Evolutionary conservation across 805 yeast species (phyloP).

Genomic region (Sungouiozyma ichnusensis): DNA sequence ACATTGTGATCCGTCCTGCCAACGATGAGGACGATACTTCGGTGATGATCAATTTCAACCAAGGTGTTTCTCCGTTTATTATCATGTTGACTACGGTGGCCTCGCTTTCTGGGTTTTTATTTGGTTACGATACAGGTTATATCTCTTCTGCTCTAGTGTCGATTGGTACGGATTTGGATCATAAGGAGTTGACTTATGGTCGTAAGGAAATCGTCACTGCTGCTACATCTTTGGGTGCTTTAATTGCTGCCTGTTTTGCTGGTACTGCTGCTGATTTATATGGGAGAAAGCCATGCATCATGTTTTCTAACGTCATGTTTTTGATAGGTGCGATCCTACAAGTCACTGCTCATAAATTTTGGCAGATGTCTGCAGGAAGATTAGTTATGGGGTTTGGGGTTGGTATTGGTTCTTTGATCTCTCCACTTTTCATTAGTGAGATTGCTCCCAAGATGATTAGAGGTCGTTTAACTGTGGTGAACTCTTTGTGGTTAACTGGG

Average conservation of each 20-base stretch:
- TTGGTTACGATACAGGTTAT: slow-evolving; percentile 96
- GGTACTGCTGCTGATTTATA: slow-evolving; percentile 73
- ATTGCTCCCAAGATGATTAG: slow-evolving; percentile 86
- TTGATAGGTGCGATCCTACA: slow-evolving; percentile 79
- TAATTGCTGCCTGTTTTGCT: slow-evolving; percentile 66
- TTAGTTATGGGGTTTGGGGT: slow-evolving; percentile 94
- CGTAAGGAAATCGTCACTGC: slow-evolving; percentile 86
- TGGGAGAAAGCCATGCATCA: slow-evolving; percentile 78
- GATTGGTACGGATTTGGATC: slow-evolving; percentile 65
- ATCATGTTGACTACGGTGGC: slow-evolving; percentile 61
- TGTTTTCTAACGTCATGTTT: slow-evolving; percentile 75
- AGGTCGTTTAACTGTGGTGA: slow-evolving; percentile 82
- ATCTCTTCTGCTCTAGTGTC: slow-evolving; percentile 88
- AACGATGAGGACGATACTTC: slow-evolving; percentile 43
- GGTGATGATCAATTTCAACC: slow-evolving; percentile 38
- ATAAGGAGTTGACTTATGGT: slow-evolving; percentile 51
- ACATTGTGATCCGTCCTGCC: slow-evolving; percentile 27
- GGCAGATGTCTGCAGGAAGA: slow-evolving; percentile 90
- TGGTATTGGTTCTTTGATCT: slow-evolving; percentile 85
- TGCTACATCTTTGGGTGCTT: slow-evolving; percentile 90
- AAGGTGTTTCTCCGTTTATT: slow-evolving; percentile 52
- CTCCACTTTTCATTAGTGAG: slow-evolving; percentile 90
- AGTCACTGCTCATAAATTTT: slow-evolving; percentile 65
- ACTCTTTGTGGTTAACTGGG: slow-evolving; percentile 84
- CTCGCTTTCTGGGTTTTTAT: slow-evolving; percentile 90